Conservation (phyloP, 768 basidiomycete genomes). For the Suillus lakei region DNA sequence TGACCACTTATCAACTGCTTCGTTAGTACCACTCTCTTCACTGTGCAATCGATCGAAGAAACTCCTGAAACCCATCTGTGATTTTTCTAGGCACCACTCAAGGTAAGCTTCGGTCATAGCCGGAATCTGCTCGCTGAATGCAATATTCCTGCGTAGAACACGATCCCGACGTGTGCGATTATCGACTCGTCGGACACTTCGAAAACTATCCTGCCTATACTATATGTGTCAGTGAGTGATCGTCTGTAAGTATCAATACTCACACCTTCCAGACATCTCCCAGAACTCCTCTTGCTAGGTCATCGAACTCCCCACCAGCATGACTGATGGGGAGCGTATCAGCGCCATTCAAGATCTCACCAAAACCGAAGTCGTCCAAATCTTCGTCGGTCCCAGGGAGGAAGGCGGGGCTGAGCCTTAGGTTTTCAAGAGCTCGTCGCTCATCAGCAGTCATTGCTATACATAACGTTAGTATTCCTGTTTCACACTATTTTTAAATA, state of each 20-base stretch:
- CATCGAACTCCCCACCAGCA: constrained; percentile 12
- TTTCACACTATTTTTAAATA: too few relatives aligned
- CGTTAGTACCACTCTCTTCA: not conserved
- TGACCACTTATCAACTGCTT: not conserved
- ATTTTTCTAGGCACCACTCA: constrained; percentile 8
- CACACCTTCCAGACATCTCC: constrained; percentile 7
- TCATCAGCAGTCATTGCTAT: too few relatives aligned
- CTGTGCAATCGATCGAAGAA: not conserved
- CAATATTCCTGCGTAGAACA: not conserved
- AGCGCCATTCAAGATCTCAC: constrained; percentile 4
- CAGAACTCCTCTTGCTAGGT: not conserved
- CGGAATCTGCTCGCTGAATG: constrained; percentile 4
- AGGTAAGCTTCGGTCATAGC: constrained; percentile 8
- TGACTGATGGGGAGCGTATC: constrained; percentile 9
- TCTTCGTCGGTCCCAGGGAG: not conserved
- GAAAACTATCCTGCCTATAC: not conserved
- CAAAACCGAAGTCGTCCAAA: not conserved
- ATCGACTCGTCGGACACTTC: not conserved
- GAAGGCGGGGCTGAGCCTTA: not conserved
- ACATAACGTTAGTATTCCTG: too few relatives aligned
- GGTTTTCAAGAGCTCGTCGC: not conserved
- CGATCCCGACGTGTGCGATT: constrained; percentile 11
- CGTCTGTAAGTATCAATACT: not conserved
- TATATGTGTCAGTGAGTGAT: not conserved
- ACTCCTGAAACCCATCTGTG: not conserved